Conservation (phyloP, 1,284 basidiomycete genomes). For the Ganoderma lingzhi region DNA sequence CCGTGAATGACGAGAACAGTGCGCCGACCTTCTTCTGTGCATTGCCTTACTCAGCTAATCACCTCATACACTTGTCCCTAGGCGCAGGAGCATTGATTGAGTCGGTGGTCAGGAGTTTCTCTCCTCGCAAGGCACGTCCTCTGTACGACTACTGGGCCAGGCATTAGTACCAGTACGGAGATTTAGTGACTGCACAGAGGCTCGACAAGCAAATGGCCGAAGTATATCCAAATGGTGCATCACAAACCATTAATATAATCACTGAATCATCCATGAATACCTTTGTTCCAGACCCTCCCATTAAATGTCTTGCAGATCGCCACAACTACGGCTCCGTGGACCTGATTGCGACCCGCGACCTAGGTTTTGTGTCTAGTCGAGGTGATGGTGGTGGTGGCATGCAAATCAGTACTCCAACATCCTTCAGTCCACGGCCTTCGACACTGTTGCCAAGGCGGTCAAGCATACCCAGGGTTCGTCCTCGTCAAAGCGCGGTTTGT, state of each 20-base stretch:
- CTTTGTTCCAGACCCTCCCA: slow-evolving; percentile 84
- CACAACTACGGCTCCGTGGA: slow-evolving; percentile 91
- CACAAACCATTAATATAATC: too few relatives aligned
- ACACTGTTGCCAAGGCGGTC: slow-evolving; percentile 32
- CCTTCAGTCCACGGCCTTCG: slow-evolving; percentile 47
- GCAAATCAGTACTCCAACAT: slow-evolving; percentile 53
- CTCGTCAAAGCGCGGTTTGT: slow-evolving; percentile 53
- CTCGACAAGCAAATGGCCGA: slow-evolving; percentile 91
- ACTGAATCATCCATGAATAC: too few relatives aligned
- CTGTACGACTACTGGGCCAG: slow-evolving; percentile 97
- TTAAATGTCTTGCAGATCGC: slow-evolving; percentile 91
- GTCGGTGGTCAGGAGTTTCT: slow-evolving; percentile 81
- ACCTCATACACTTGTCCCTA: slow-evolving; percentile 50
- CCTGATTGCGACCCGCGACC: slow-evolving; percentile 87
- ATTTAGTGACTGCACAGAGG: slow-evolving; percentile 87
- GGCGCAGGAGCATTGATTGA: slow-evolving; percentile 97
- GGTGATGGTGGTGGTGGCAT: slow-evolving; percentile 37
- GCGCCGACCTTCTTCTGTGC: slow-evolving; percentile 40
- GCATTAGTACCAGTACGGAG: slow-evolving; percentile 96
- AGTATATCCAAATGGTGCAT: slow-evolving; percentile 82
- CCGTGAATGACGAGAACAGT: slow-evolving; percentile 97
- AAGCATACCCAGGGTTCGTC: slow-evolving; percentile 20
- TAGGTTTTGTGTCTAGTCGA: slow-evolving; percentile 69
- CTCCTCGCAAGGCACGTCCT: slow-evolving; percentile 82
- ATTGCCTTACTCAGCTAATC: slow-evolving; percentile 10